phyloP scores from a whole-genome alignment of 352 stramenopile species.

The Phytophthora citrophthora region DNA sequence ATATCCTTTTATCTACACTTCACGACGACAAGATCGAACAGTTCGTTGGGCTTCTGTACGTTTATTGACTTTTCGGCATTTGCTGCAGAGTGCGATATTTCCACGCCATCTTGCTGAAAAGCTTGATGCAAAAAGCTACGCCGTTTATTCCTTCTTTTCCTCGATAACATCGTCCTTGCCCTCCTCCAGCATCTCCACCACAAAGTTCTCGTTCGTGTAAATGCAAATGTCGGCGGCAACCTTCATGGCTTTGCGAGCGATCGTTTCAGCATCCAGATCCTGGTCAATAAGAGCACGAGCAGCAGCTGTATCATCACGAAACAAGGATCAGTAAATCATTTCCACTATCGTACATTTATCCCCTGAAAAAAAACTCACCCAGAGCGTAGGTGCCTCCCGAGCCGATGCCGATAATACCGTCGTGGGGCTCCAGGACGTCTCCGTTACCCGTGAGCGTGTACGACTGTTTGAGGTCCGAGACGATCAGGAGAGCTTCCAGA shows the following conservation, averaged over 20 bases:
- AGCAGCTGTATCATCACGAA: slow-evolving; percentile 69
- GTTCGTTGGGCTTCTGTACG: background rate
- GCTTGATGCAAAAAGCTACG: slow-evolving; percentile 3
- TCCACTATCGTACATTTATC: background rate
- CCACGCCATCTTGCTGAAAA: background rate
- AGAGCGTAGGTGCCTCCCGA: slow-evolving; percentile 94
- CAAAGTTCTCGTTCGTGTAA: slow-evolving; percentile 99
- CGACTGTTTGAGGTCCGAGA: slow-evolving; percentile 95
- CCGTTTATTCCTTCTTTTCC: slow-evolving; percentile 46
- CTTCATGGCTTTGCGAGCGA: slow-evolving; percentile 93
- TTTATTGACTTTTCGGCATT: slow-evolving; percentile 23
- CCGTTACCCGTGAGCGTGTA: slow-evolving; percentile 99
- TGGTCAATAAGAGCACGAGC: slow-evolving; percentile 96
- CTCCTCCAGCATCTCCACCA: slow-evolving; percentile 91
- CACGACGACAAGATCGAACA: background rate
- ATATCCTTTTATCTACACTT: slow-evolving; percentile 8
- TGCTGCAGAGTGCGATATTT: slow-evolving; percentile 4
- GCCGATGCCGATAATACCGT: slow-evolving; percentile 97
- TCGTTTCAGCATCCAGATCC: slow-evolving; percentile 94
- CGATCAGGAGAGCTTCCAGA: slow-evolving; percentile 95
- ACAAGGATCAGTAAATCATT: too few species aligned
- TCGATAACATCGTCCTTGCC: slow-evolving; percentile 23
- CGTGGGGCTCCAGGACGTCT: slow-evolving; percentile 97
- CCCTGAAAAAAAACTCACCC: slow-evolving; percentile 54
- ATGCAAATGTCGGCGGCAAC: slow-evolving; percentile 98